phyloP scores from a whole-genome alignment of 2,329 filamentous ascomycete species.

The Neobulgaria alba region DNA sequence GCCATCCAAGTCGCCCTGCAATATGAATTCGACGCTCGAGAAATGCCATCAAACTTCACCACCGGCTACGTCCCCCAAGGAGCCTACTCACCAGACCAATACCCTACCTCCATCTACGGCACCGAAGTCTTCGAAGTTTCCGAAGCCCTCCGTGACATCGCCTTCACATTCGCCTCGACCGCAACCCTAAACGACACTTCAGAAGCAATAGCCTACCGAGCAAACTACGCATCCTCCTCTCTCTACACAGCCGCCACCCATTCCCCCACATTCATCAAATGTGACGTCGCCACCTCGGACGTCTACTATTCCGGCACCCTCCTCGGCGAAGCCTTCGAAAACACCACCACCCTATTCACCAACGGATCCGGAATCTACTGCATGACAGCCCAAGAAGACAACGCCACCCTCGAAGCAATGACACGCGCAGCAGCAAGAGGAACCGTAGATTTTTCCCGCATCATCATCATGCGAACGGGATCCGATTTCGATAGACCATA shows the following conservation, averaged over 20 bases:
- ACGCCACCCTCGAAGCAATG: conserved; percentile 57
- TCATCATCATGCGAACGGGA: conserved; percentile 60
- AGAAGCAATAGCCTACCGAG: conserved; percentile 43
- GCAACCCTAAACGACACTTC: conserved; percentile 45
- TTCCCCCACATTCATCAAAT: conserved; percentile 49
- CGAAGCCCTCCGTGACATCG: conserved; percentile 44
- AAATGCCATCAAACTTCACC: conserved; percentile 54
- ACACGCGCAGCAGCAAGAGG: conserved; percentile 48
- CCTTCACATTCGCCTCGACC: conserved; percentile 40
- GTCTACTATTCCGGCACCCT: conserved; percentile 60
- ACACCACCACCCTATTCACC: conserved; percentile 54
- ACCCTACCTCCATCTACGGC: conserved; percentile 53
- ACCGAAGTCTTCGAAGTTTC: conserved; percentile 64
- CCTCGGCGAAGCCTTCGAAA: conserved; percentile 55
- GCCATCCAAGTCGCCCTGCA: conserved; percentile 67
- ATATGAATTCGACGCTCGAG: conserved; percentile 65
- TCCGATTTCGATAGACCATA: conserved; percentile 66
- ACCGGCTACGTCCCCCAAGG: conserved; percentile 65
- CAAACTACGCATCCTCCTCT: conserved; percentile 43
- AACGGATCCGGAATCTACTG: conserved; percentile 62
- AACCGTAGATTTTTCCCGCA: conserved; percentile 55
- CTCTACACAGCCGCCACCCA: conserved; percentile 37
- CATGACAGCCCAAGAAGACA: conserved; percentile 66
- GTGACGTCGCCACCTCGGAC: conserved; percentile 62
- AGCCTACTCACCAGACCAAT: conserved; percentile 42